Percentiles rank a stretch among this genome's conserved stretches.
Conservation (phyloP, 169 alveolate genomes). For the Plasmodium inui region DNA sequence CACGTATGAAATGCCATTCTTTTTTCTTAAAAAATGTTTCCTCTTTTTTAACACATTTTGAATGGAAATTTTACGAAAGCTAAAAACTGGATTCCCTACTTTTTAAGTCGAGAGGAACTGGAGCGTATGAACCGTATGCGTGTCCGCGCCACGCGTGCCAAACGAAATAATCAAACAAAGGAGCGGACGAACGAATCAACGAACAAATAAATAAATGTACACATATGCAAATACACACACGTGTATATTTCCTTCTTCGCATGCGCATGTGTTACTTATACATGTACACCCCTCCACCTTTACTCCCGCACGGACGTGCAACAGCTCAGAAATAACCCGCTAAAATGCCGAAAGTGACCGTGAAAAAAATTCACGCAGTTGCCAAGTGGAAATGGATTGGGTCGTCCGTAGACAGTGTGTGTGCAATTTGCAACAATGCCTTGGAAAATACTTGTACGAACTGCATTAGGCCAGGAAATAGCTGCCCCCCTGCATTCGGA, state of each 20-base stretch:
- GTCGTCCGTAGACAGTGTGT: slow-evolving; percentile 84
- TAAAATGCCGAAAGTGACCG: slow-evolving; percentile 80
- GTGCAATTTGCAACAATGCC: slow-evolving; percentile 86
- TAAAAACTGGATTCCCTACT: neutral
- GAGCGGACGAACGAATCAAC: neutral
- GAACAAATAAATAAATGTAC: slow-evolving; percentile 2
- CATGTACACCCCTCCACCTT: neutral
- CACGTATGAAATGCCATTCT: neutral
- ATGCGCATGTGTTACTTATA: neutral
- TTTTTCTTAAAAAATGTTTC: neutral
- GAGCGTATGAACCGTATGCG: neutral
- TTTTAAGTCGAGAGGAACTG: neutral
- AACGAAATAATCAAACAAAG: neutral
- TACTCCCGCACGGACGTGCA: neutral
- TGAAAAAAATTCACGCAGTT: slow-evolving; percentile 84
- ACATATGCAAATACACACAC: neutral
- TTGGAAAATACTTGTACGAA: slow-evolving; percentile 86
- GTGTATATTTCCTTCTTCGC: neutral
- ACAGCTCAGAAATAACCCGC: neutral
- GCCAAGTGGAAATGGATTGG: slow-evolving; percentile 88
- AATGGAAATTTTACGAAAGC: neutral
- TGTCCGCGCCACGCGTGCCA: neutral
- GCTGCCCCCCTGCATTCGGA: slow-evolving; percentile 88
- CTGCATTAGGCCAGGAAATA: slow-evolving; percentile 85
- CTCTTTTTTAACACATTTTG: neutral